phyloP scores from a whole-genome alignment of 257 asterid species.

The Forsythia viridissima region DNA sequence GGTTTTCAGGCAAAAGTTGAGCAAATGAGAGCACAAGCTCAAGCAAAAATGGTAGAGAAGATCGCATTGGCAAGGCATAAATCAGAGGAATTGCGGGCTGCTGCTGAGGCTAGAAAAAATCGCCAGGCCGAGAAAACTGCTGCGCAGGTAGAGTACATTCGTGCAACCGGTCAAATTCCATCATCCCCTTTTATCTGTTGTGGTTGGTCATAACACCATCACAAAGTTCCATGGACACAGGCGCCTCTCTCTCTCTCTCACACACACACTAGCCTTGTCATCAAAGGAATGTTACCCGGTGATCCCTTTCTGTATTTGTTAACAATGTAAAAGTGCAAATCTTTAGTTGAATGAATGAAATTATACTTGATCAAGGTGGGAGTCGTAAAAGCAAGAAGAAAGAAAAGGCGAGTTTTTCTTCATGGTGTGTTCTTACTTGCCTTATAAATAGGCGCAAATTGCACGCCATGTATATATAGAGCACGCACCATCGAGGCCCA shows the following conservation, averaged over 20 bases:
- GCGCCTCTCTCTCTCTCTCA: neutral
- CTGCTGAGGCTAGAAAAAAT: constrained; percentile 71
- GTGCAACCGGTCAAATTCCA: constrained; percentile 84
- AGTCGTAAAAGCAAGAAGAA: neutral
- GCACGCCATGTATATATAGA: too few relatives aligned
- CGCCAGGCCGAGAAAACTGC: constrained; percentile 71
- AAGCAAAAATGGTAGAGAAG: constrained; percentile 86
- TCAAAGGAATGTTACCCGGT: neutral
- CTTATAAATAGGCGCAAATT: neutral
- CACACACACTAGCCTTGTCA: neutral
- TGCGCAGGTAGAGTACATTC: constrained; percentile 72
- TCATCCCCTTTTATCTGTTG: constrained; percentile 69
- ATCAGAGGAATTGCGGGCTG: constrained; percentile 75
- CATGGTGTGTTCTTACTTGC: neutral
- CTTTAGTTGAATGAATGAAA: neutral
- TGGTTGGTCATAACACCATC: constrained; percentile 60
- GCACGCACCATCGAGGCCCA: too few relatives aligned
- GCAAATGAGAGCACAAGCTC: constrained; percentile 82
- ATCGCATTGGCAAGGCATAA: constrained; percentile 82
- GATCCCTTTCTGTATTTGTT: neutral
- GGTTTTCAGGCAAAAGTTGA: constrained; percentile 58
- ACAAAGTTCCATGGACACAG: neutral
- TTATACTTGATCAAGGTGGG: neutral
- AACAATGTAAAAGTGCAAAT: neutral
- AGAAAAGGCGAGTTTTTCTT: neutral